Percentiles rank a stretch among this genome's conserved stretches.
Evolutionary conservation across 768 basidiomycete species (phyloP).

Genomic region (Lactarius hatsudake): DNA sequence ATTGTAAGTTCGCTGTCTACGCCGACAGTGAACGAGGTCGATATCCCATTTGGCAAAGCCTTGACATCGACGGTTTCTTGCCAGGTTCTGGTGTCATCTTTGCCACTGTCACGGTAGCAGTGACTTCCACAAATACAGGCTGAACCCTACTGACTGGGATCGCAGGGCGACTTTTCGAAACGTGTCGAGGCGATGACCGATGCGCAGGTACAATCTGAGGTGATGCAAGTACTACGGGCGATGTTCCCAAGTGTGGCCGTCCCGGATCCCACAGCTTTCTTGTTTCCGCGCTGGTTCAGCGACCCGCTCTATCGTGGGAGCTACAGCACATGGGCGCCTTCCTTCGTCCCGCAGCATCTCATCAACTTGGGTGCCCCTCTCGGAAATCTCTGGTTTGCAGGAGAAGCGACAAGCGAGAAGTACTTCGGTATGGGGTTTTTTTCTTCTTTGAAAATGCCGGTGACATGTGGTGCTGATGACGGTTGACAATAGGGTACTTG

Average conservation of each 20-base stretch:
- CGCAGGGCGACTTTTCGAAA: constrained; percentile 54
- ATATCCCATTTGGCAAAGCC: constrained; percentile 67
- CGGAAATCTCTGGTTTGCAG: constrained; percentile 55
- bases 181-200: constrained; percentile 54
- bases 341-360: constrained; percentile 49
- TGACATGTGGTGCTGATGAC: neutral
- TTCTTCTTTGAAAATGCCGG: neutral
- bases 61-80: constrained; percentile 54
- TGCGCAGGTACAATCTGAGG: constrained; percentile 47
- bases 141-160: neutral
- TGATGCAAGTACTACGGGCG: constrained; percentile 48
- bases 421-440: constrained; percentile 45
- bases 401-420: constrained; percentile 53
- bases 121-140: constrained; percentile 25
- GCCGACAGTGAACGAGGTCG: constrained; percentile 19
- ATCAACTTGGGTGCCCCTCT: constrained; percentile 54
- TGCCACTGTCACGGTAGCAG: constrained; percentile 47
- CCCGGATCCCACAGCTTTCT: constrained; percentile 49
- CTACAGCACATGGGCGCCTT: constrained; percentile 64
- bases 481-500: constrained; percentile 26
- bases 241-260: constrained; percentile 56
- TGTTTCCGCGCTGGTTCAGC: constrained; percentile 48
- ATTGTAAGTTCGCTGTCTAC: constrained; percentile 15
- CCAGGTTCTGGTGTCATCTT: constrained; percentile 56
- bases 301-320: constrained; percentile 54